Evolutionary conservation across 176 grass and related monocot genomes (phyloP).

Genomic region (Areca catechu): DNA sequence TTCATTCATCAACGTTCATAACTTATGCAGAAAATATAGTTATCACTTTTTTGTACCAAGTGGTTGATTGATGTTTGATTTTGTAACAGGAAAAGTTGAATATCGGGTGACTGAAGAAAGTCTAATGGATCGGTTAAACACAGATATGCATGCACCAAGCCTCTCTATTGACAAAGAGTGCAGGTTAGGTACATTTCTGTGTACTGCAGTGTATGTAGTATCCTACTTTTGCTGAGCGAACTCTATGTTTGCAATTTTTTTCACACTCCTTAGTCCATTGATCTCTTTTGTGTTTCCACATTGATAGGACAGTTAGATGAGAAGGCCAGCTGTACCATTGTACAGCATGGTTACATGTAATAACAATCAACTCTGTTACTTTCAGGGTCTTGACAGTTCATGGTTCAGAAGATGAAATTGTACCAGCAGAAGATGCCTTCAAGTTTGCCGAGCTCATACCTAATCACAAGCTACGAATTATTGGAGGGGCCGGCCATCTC

Average conservation of each 20-base stretch:
- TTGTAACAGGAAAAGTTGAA: not conserved
- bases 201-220: not conserved
- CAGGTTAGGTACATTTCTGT: constrained; percentile 4
- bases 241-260: not conserved
- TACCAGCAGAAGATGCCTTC: constrained; percentile 11
- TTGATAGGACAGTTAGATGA: too few species aligned
- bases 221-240: not conserved
- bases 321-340: too few species aligned
- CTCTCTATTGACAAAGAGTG: constrained; percentile 4
- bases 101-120: constrained; percentile 15
- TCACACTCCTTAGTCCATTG: not conserved
- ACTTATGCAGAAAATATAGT: not conserved
- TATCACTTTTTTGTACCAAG: not conserved
- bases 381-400: constrained; percentile 16
- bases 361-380: not conserved
- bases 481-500: constrained; percentile 9
- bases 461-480: constrained; percentile 10
- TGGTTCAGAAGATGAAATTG: constrained; percentile 12
- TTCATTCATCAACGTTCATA: too few species aligned
- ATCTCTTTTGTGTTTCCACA: not conserved
- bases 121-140: constrained; percentile 9
- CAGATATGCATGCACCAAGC: constrained; percentile 17
- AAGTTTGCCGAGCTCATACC: constrained; percentile 6
- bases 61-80: constrained; percentile 1
- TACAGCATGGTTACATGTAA: too few species aligned